Evolutionary conservation across 768 basidiomycete genomes (phyloP).

Genomic region (Mycena alexandri): DNA sequence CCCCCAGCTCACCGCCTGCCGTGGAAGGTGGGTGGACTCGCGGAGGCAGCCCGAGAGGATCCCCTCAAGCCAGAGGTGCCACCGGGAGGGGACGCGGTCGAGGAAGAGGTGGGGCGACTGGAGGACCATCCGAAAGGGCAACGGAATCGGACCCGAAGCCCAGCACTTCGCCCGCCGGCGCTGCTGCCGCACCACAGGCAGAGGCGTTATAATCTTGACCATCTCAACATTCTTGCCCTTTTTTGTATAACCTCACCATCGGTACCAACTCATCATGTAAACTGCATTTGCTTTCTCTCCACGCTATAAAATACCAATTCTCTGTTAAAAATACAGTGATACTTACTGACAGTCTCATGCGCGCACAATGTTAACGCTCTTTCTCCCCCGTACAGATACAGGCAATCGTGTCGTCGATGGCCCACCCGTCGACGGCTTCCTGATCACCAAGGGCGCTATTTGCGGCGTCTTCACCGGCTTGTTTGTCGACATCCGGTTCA

Average conservation of each 20-base stretch:
- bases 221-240: background rate
- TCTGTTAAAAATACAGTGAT: constrained; percentile 21
- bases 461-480: constrained; percentile 18
- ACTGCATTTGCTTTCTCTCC: constrained; percentile 19
- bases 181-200: constrained; percentile 14
- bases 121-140: constrained; percentile 11
- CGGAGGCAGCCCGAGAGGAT: constrained; percentile 48
- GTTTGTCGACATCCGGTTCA: constrained; percentile 39
- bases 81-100: constrained; percentile 52
- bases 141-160: constrained; percentile 14
- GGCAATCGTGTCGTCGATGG: constrained; percentile 27
- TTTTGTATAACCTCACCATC: constrained; percentile 4
- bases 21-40: constrained; percentile 43
- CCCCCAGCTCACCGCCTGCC: constrained; percentile 29
- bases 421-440: constrained; percentile 23
- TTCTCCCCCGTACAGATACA: constrained; percentile 12
- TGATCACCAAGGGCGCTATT: constrained; percentile 20
- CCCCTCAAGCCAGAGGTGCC: constrained; percentile 46
- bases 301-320: constrained; percentile 20
- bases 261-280: constrained; percentile 21
- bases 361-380: constrained; percentile 25
- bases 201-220: constrained; percentile 14
- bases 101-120: constrained; percentile 39
- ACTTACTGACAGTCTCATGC: constrained; percentile 19
- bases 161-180: background rate